A percentile compares a stretch with the other conserved stretches of the same genome.
phyloP scores from a whole-genome alignment of 768 basidiomycete genomes.

The Boletus subcaerulescens region DNA sequence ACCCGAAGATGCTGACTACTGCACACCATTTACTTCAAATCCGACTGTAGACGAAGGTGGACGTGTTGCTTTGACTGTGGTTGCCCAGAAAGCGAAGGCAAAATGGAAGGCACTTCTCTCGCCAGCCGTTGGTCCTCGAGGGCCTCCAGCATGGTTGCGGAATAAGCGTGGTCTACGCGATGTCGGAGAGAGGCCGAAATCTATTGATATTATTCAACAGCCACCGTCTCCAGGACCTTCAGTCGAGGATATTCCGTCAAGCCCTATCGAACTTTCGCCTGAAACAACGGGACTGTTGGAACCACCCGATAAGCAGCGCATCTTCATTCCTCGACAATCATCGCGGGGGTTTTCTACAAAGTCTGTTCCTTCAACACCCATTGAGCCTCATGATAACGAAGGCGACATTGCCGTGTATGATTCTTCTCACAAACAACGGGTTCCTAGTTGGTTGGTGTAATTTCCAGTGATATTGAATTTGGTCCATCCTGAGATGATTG shows the following conservation, averaged over 20 bases:
- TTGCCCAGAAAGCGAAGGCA: constrained; percentile 54
- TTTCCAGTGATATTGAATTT: background rate
- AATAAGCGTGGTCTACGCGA: constrained; percentile 22
- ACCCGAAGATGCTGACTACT: constrained; percentile 42
- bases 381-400: constrained; percentile 36
- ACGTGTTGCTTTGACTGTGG: constrained; percentile 37
- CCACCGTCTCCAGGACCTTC: constrained; percentile 25
- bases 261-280: constrained; percentile 16
- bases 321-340: constrained; percentile 23
- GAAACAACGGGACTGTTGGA: constrained; percentile 15
- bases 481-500: constrained; percentile 2
- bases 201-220: constrained; percentile 25
- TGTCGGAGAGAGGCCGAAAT: constrained; percentile 10
- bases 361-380: constrained; percentile 28
- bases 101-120: constrained; percentile 52
- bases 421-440: constrained; percentile 75
- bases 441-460: constrained; percentile 74
- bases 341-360: constrained; percentile 31
- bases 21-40: constrained; percentile 26
- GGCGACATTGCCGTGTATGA: constrained; percentile 72
- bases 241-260: constrained; percentile 22
- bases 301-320: constrained; percentile 17
- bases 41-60: constrained; percentile 31
- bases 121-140: constrained; percentile 29
- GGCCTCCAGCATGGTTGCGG: constrained; percentile 30